phyloP scores from a whole-genome alignment of 2,329 filamentous ascomycete genomes.

The Zopfia rhizophila region DNA sequence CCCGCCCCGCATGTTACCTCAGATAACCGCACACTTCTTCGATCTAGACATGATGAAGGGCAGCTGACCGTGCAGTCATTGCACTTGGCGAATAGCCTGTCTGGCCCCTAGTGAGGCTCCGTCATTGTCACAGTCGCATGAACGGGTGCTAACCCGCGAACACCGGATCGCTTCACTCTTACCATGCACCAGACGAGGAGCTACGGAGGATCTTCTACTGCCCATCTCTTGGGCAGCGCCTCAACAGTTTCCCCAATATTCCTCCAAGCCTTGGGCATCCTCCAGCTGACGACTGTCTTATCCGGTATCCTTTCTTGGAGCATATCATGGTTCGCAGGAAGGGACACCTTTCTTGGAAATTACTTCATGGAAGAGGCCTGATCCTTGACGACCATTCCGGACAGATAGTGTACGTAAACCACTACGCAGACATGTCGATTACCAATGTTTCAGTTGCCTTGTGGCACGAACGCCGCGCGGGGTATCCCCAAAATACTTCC shows the following conservation, averaged over 20 bases:
- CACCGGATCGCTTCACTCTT: constrained; percentile 19
- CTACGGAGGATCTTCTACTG: neutral
- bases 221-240: neutral
- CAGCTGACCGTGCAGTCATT: constrained; percentile 24
- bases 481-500: neutral
- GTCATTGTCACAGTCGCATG: constrained; percentile 35
- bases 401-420: constrained; percentile 7
- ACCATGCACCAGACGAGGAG: neutral
- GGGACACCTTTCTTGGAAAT: constrained; percentile 1
- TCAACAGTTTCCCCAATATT: constrained; percentile 1
- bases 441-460: constrained; percentile 33
- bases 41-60: constrained; percentile 1
- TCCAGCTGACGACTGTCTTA: constrained; percentile 10
- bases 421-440: neutral
- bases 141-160: constrained; percentile 30
- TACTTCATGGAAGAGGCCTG: neutral
- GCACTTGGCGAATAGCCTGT: constrained; percentile 28
- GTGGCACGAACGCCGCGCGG: neutral
- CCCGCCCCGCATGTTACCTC: constrained; percentile 7
- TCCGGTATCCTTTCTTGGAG: constrained; percentile 16
- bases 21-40: constrained; percentile 5
- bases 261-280: constrained; percentile 22
- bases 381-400: neutral
- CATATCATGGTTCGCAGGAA: constrained; percentile 18
- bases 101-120: constrained; percentile 39